These are phyloP conservation scores for Ophiognomonia clavigignenti-juglandacearum DNA, from an alignment of 2,329 filamentous ascomycete species.

Conservation along the genomic window DNA sequence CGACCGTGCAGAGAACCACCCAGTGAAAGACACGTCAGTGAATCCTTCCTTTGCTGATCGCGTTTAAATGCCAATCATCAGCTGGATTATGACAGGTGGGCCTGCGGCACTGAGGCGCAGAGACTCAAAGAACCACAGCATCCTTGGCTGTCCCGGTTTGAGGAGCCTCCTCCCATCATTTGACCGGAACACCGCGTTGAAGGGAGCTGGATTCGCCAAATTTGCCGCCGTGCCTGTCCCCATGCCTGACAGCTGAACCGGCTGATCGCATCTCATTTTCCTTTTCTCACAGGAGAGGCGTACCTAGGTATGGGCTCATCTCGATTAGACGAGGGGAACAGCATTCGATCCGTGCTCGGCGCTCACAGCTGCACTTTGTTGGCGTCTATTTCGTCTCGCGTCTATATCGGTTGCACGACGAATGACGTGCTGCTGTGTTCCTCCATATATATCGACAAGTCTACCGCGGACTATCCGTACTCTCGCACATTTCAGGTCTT, in stretches of 20 bases:
- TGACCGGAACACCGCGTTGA: no score
- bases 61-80: background rate
- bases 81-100: no score
- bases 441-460: background rate
- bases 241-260: slow-evolving; percentile 7
- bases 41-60: background rate
- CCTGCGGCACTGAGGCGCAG: no score
- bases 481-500: background rate
- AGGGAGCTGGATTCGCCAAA: no score
- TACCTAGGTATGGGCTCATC: background rate
- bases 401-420: slow-evolving; percentile 9
- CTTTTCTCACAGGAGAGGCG: background rate
- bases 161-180: no score
- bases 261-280: background rate
- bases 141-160: no score
- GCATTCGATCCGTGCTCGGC: background rate
- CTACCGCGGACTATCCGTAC: background rate
- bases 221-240: no score
- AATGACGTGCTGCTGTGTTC: slow-evolving; percentile 6
- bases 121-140: no score
- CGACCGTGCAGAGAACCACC: background rate
- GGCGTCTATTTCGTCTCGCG: slow-evolving; percentile 12
- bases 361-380: background rate
- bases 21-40: slow-evolving; percentile 1
- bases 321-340: background rate